A percentile compares a stretch with the other conserved stretches of the same genome.
These are phyloP conservation scores for Physcomitrellopsis africana DNA, from an alignment of 225 moss, liverwort and hornwort species.

Conservation along the genomic window DNA sequence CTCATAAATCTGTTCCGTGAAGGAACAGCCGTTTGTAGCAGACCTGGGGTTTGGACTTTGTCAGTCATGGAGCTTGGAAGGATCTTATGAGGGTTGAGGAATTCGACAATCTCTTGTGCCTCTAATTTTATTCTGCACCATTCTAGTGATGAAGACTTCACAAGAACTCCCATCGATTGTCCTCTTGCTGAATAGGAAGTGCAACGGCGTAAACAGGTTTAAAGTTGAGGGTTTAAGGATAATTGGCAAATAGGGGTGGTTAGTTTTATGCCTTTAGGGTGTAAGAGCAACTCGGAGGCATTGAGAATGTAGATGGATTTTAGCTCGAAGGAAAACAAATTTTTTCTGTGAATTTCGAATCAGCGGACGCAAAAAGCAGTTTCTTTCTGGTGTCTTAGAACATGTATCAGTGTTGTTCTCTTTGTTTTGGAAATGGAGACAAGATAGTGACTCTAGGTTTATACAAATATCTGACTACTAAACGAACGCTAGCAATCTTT, in stretches of 20 bases:
- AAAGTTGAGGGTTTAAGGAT: background rate
- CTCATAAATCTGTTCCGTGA: background rate
- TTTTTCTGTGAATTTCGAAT: too few relatives aligned
- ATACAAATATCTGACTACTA: too few relatives aligned
- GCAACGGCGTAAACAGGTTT: background rate
- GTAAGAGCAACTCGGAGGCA: background rate
- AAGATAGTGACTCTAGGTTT: too few relatives aligned
- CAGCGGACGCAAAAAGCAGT: too few relatives aligned
- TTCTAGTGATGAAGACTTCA: background rate
- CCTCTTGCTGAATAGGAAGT: background rate
- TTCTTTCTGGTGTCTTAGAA: too few relatives aligned
- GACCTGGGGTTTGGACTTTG: too few relatives aligned
- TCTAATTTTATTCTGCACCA: background rate
- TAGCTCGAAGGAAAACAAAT: background rate
- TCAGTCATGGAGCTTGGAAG: slow-evolving; percentile 2
- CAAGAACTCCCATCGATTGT: background rate
- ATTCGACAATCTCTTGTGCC: background rate
- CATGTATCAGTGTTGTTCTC: too few relatives aligned
- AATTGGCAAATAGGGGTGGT: background rate
- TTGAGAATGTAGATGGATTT: background rate
- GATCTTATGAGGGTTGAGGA: background rate
- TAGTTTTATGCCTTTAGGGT: background rate
- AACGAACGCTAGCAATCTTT: too few relatives aligned
- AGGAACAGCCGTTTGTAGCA: too few relatives aligned
- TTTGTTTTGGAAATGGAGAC: too few relatives aligned